Base-by-base conservation (phyloP, 1,284 basidiomycete genomes). In the Fomes fomentarius region DNA sequence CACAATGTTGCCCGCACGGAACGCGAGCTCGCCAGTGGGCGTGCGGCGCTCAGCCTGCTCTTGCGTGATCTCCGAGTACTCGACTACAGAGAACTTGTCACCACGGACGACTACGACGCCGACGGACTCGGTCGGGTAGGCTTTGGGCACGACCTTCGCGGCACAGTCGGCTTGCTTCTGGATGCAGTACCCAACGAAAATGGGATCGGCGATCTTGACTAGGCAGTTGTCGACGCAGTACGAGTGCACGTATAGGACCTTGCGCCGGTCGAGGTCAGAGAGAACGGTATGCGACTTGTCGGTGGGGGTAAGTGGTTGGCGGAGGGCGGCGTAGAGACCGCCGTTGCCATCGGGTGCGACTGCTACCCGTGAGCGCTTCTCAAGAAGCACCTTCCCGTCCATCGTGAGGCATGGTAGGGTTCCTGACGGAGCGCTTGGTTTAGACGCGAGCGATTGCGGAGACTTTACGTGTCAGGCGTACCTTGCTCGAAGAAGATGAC, bases 201-300 rank as follows among this genome's bases (percentile, higher is more conserved):
- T 84, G 15, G 97, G 97, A 71, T 99, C 97, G 52, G 95, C 96
- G 52, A 99, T 94, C 61, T 89, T 87, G 64, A 98, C 97, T 60
- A 99, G 91, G 74, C 96, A 99, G 79, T 99, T 99, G 80, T 99
- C 97, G 65, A 99, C 96, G 66, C 96, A 90, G 77, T 98, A 98
- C 1, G 88, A 92, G 74, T 99, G 96, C 21, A 99, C 81, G 74
- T 96, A 98, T 57, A 87, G 81, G 67, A 98, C 79, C 41, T 87
- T 85, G 62, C 94, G 94, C 48, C 75, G 71, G 38, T 78, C 75
- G 56, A 99, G 82, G 72, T 98, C 94, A 38, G 89, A 82, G 46
- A 99, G 84, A 49, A 99, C 94, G 11, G 91, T 91, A 46, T 71
- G 79, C 25, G 84, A 77, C 49, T 80, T 78, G 69, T 83, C 73